Evolutionary conservation across 208 protist genomes (phyloP).

Genomic region (Angomonas ambiguus): DNA sequence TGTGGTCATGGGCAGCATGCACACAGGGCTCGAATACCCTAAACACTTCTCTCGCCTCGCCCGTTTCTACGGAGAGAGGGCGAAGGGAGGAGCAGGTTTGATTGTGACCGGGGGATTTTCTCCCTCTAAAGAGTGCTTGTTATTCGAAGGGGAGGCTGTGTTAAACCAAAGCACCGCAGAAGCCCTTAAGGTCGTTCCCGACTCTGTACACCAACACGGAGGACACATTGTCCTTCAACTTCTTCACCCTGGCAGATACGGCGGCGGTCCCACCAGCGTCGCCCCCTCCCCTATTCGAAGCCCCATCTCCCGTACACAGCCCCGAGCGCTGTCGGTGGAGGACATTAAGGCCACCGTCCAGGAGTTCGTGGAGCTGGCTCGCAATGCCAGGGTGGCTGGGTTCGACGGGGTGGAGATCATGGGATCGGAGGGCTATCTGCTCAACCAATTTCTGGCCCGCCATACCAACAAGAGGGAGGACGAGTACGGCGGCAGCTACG

Average conservation of each 20-base stretch:
- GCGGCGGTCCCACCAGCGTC: conserved; percentile 42
- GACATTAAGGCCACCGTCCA: conserved; percentile 56
- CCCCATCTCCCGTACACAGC: conserved; percentile 29
- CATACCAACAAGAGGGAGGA: conserved; percentile 85
- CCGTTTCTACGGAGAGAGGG: conserved; percentile 54
- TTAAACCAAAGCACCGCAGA: conserved; percentile 37
- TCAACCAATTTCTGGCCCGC: conserved; percentile 80
- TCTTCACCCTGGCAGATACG: conserved; percentile 75
- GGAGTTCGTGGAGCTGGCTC: conserved; percentile 42
- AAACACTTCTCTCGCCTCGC: conserved; percentile 22
- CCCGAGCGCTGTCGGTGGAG: conserved; percentile 36
- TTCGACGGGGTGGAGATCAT: conserved; percentile 92
- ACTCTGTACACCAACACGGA: conserved; percentile 64
- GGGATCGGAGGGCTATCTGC: conserved; percentile 82
- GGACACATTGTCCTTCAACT: conserved; percentile 85
- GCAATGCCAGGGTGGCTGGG: conserved; percentile 53
- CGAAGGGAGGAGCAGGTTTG: conserved; percentile 56
- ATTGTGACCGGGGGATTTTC: conserved; percentile 78
- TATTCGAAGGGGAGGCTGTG: conserved; percentile 44
- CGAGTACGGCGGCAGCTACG: conserved; percentile 80
- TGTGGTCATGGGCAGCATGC: conserved; percentile 88
- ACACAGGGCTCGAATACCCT: conserved; percentile 60
- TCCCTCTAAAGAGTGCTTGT: conserved; percentile 53
- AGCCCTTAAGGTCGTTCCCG: conserved; percentile 54
- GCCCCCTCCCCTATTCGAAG: conserved; percentile 48